phyloP scores from a whole-genome alignment of 768 basidiomycete species.

The Suillus americanus region DNA sequence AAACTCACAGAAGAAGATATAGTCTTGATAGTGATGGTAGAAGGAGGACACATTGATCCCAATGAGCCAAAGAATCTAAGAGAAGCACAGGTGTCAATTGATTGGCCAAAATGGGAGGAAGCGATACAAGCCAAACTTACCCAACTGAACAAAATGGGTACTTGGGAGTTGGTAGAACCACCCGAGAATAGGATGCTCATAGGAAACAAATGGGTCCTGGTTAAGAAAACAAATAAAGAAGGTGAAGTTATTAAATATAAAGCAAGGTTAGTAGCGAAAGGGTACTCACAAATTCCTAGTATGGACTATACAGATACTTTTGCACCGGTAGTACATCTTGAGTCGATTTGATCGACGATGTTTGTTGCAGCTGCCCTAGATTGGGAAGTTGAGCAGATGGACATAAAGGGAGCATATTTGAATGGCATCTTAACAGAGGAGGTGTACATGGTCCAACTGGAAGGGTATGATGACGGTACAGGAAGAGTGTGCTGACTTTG shows the following conservation, averaged over 20 bases:
- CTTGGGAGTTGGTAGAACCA: slow-evolving; percentile 25
- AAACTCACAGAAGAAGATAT: no score
- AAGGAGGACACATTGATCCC: no score
- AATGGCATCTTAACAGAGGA: slow-evolving; percentile 31
- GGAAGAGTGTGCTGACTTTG: slow-evolving; percentile 17
- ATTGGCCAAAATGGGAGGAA: slow-evolving; percentile 8
- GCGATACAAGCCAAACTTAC: slow-evolving; percentile 2
- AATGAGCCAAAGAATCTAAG: no score
- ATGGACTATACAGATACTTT: slow-evolving; percentile 37
- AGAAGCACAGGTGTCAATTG: no score
- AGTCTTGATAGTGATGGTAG: no score
- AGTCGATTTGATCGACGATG: slow-evolving; percentile 23
- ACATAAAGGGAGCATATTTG: slow-evolving; percentile 30
- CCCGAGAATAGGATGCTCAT: slow-evolving; percentile 26
- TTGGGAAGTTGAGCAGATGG: slow-evolving; percentile 30
- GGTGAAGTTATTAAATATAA: slow-evolving; percentile 22
- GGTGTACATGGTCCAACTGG: slow-evolving; percentile 33
- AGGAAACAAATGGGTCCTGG: slow-evolving; percentile 29
- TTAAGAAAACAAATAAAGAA: slow-evolving; percentile 9
- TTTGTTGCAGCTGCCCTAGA: slow-evolving; percentile 18
- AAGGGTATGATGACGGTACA: slow-evolving; percentile 21
- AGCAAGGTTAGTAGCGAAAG: slow-evolving; percentile 39
- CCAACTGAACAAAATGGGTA: slow-evolving; percentile 3
- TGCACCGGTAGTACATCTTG: slow-evolving; percentile 25
- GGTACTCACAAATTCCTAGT: slow-evolving; percentile 37